A percentile compares a stretch with the other conserved stretches of the same genome.
These are phyloP conservation scores for Geotrichum histeridarum DNA, from an alignment of 1,139 yeast species.

Conservation along the genomic window DNA sequence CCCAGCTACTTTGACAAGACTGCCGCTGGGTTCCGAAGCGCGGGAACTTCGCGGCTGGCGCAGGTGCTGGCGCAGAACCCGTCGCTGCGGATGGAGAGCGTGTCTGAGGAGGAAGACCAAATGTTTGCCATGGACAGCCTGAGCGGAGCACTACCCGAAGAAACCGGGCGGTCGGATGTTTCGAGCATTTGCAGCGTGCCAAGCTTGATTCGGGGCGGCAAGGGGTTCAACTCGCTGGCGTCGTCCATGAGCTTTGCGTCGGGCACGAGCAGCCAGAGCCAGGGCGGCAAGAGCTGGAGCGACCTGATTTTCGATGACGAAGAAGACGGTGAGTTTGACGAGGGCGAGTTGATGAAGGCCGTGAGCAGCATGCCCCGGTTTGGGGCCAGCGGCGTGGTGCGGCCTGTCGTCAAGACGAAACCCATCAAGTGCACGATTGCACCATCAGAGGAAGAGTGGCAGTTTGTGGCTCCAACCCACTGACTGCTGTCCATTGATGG, in stretches of 20 bases:
- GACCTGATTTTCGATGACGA: slow-evolving; percentile 23
- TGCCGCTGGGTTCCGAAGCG: slow-evolving; percentile 16
- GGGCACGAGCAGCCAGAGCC: slow-evolving; percentile 7
- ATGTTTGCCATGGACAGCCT: slow-evolving; percentile 33
- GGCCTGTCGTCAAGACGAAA: too few relatives aligned
- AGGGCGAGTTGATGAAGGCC: slow-evolving; percentile 3
- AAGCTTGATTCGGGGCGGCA: slow-evolving; percentile 26
- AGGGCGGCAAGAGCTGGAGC: slow-evolving; percentile 35
- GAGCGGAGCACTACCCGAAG: slow-evolving; percentile 16
- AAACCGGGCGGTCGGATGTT: slow-evolving; percentile 11
- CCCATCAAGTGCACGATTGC: too few relatives aligned
- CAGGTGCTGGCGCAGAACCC: slow-evolving; percentile 18
- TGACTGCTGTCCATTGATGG: too few relatives aligned
- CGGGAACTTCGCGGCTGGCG: slow-evolving; percentile 16
- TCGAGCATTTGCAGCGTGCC: slow-evolving; percentile 30
- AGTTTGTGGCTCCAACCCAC: too few relatives aligned
- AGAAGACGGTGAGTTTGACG: slow-evolving; percentile 8
- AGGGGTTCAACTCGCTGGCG: not conserved
- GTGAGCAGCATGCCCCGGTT: not conserved
- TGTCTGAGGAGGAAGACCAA: slow-evolving; percentile 17
- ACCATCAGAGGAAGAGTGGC: too few relatives aligned
- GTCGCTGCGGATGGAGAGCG: slow-evolving; percentile 15
- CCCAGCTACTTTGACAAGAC: slow-evolving; percentile 18
- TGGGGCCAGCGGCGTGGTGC: not conserved
- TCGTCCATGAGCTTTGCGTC: slow-evolving; percentile 10